Conservation (phyloP, 768 basidiomycete species). For the Mycena alexandri region DNA sequence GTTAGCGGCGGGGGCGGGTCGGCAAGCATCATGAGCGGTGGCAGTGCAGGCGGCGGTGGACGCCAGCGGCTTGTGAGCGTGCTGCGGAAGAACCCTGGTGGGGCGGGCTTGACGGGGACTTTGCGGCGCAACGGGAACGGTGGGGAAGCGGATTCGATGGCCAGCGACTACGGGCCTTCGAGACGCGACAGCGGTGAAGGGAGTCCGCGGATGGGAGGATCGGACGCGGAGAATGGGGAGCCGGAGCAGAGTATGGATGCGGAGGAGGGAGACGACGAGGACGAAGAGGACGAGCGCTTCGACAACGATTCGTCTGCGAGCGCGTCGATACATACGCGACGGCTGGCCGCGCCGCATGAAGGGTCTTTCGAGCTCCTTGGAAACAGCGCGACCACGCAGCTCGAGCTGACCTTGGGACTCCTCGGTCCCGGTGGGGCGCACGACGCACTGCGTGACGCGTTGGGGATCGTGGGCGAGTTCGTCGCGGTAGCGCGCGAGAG, state of each 20-base stretch:
- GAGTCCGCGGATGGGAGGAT: slow-evolving; percentile 42
- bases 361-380: slow-evolving; percentile 73
- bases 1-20: slow-evolving; percentile 47
- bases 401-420: slow-evolving; percentile 81
- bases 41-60: slow-evolving; percentile 32
- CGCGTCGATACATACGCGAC: slow-evolving; percentile 44
- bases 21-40: slow-evolving; percentile 46
- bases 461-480: slow-evolving; percentile 73
- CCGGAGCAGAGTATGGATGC: no score
- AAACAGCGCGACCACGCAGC: slow-evolving; percentile 78
- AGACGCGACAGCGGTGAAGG: slow-evolving; percentile 29
- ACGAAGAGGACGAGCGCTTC: slow-evolving; percentile 44
- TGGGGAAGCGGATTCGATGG: slow-evolving; percentile 4
- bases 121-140: neutral
- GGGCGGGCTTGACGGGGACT: neutral
- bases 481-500: slow-evolving; percentile 77
- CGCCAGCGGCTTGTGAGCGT: slow-evolving; percentile 33
- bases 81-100: slow-evolving; percentile 21
- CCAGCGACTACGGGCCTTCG: slow-evolving; percentile 15
- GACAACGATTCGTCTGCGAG: slow-evolving; percentile 56
- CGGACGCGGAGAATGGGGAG: slow-evolving; percentile 29
- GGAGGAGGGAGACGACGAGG: slow-evolving; percentile 38
- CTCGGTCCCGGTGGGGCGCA: slow-evolving; percentile 49
- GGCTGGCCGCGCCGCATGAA: slow-evolving; percentile 67
- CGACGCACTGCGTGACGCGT: slow-evolving; percentile 71